These are phyloP conservation scores for Panellus pusillus DNA, from an alignment of 768 basidiomycete species.

Conservation along the genomic window DNA sequence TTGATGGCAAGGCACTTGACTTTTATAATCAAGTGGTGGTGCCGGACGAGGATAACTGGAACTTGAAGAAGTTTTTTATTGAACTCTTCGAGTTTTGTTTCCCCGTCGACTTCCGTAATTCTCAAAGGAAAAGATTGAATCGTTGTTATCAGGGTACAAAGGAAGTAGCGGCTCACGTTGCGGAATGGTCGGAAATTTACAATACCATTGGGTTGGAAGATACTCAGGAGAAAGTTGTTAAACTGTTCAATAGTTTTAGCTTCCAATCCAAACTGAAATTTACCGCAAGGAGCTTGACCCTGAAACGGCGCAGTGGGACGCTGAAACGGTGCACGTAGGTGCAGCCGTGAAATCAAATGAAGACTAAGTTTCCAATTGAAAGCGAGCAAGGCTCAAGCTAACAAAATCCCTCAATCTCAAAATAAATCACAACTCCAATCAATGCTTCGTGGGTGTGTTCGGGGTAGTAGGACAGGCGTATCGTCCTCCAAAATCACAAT, in stretches of 20 bases:
- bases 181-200: conserved; percentile 22
- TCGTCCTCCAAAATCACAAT: no score
- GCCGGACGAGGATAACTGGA: conserved; percentile 20
- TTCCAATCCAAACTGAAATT: conserved; percentile 21
- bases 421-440: no score
- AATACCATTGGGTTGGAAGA: conserved; percentile 24
- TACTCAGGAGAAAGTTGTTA: conserved; percentile 20
- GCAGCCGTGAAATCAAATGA: no score
- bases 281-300: conserved; percentile 22
- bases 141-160: conserved; percentile 2
- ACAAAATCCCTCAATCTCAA: no score
- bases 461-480: no score
- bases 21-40: conserved; percentile 29
- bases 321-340: no score
- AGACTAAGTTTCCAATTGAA: no score
- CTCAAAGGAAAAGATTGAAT: background rate
- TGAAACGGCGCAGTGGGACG: conserved; percentile 2
- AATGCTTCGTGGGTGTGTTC: no score
- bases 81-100: conserved; percentile 39
- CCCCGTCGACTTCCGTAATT: conserved; percentile 26
- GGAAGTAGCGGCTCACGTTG: conserved; percentile 24
- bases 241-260: conserved; percentile 27
- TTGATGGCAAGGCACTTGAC: conserved; percentile 30
- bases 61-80: conserved; percentile 29
- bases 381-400: no score